A percentile compares a stretch with the other conserved stretches of the same genome.
Conservation (phyloP, 768 basidiomycete species). For the Suillus americanus region DNA sequence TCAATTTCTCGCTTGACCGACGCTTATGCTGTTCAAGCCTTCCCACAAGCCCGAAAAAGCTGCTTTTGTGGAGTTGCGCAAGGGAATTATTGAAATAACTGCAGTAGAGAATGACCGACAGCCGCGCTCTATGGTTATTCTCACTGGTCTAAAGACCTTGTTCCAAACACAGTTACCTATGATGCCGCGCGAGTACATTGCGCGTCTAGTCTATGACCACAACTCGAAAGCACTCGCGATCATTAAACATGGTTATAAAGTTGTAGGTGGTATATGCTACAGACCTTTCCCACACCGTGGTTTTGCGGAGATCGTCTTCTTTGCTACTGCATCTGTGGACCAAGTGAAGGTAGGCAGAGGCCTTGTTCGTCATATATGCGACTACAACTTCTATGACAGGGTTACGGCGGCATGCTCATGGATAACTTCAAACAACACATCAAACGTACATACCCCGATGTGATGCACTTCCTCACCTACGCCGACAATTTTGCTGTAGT, state of each 20-base stretch:
- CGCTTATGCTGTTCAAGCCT: constrained; percentile 38
- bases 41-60: constrained; percentile 69
- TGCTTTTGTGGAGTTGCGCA: constrained; percentile 76
- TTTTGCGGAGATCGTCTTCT: constrained; percentile 99
- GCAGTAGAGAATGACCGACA: constrained; percentile 83
- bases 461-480: constrained; percentile 96
- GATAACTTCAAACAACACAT: constrained; percentile 97
- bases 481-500: constrained; percentile 99
- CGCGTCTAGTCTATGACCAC: constrained; percentile 87
- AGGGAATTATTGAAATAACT: constrained; percentile 78
- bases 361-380: not conserved
- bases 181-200: constrained; percentile 99
- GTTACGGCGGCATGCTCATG: constrained; percentile 98
- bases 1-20: not conserved
- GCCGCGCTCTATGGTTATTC: constrained; percentile 76
- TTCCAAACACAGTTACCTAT: constrained; percentile 98
- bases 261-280: constrained; percentile 97
- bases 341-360: constrained; percentile 82
- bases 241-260: constrained; percentile 91
- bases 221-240: constrained; percentile 95
- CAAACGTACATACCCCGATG: constrained; percentile 73
- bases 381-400: constrained; percentile 45
- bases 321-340: constrained; percentile 93
- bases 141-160: constrained; percentile 94
- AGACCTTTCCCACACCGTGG: constrained; percentile 92